Evolutionary conservation across 2,329 filamentous ascomycete genomes (phyloP).

Genomic region (Aspergillus fumigatiaffinis): DNA sequence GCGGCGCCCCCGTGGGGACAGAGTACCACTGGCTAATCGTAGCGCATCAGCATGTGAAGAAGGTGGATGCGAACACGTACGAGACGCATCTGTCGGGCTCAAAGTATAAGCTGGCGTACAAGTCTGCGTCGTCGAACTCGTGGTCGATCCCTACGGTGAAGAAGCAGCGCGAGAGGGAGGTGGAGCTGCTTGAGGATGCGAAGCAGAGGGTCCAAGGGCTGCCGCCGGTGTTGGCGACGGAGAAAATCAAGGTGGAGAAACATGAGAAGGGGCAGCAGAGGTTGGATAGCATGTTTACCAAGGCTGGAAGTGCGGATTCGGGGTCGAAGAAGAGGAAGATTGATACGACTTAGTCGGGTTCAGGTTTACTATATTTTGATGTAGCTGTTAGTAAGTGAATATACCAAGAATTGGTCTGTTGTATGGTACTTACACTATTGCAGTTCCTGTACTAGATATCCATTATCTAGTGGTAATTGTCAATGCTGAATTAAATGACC

Average conservation of each 20-base stretch:
- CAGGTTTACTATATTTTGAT: neutral
- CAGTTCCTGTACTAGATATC: neutral
- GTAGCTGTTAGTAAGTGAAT: neutral
- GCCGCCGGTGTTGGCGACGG: constrained; percentile 29
- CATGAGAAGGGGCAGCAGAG: constrained; percentile 31
- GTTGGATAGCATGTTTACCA: constrained; percentile 27
- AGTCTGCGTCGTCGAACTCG: constrained; percentile 22
- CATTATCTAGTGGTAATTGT: too few species aligned
- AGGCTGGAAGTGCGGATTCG: constrained; percentile 5
- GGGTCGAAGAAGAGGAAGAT: constrained; percentile 17
- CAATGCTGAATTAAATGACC: too few species aligned
- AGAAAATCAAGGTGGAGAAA: constrained; percentile 30
- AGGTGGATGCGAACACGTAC: constrained; percentile 35
- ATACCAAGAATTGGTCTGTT: neutral
- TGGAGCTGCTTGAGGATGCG: constrained; percentile 32
- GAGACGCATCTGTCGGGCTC: constrained; percentile 31
- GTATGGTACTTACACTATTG: neutral
- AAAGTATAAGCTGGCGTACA: constrained; percentile 37
- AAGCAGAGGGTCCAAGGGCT: constrained; percentile 29
- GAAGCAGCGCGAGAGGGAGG: constrained; percentile 30
- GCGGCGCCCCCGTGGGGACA: constrained; percentile 32
- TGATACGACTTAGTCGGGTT: neutral
- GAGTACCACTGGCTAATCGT: constrained; percentile 36
- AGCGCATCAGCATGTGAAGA: constrained; percentile 34
- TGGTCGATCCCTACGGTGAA: constrained; percentile 35